Percentiles rank a stretch among this genome's conserved stretches.
Evolutionary conservation across 2,329 filamentous ascomycete genomes (phyloP).

Genomic region (Colletotrichum zoysiae): DNA sequence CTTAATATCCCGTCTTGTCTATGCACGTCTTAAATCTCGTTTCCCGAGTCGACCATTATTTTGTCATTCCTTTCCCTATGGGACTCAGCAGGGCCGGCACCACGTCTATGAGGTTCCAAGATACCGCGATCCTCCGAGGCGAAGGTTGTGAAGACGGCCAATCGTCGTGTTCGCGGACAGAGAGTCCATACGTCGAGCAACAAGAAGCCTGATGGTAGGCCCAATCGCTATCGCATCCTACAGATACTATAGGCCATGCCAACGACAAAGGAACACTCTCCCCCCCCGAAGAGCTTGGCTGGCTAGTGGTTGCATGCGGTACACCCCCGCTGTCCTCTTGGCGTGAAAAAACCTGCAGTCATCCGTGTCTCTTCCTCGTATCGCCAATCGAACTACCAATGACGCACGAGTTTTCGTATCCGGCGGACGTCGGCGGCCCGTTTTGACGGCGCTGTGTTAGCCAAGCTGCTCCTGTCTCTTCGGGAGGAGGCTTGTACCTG

Average conservation of each 20-base stretch:
- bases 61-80: not conserved
- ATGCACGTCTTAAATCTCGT: no score
- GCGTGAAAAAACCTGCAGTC: conserved; percentile 20
- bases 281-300: not conserved
- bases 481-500: not conserved
- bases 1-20: not conserved
- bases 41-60: not conserved
- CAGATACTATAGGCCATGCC: not conserved
- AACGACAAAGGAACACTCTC: not conserved
- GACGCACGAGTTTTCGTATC: not conserved
- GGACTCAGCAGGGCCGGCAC: conserved; percentile 6
- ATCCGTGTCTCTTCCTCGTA: conserved; percentile 14
- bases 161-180: not conserved
- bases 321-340: conserved; percentile 6
- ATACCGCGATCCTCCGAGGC: not conserved
- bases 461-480: conserved; percentile 11
- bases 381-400: conserved; percentile 12
- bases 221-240: not conserved
- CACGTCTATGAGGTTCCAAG: conserved; percentile 10
- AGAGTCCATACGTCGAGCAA: not conserved
- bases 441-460: conserved; percentile 23
- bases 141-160: not conserved
- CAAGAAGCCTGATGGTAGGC: not conserved
- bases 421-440: conserved; percentile 29
- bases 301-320: not conserved